Evolutionary conservation across 257 asterid species (phyloP), one percentile per base, ranked within the genome.

Genomic region (Plantago major): DNA sequence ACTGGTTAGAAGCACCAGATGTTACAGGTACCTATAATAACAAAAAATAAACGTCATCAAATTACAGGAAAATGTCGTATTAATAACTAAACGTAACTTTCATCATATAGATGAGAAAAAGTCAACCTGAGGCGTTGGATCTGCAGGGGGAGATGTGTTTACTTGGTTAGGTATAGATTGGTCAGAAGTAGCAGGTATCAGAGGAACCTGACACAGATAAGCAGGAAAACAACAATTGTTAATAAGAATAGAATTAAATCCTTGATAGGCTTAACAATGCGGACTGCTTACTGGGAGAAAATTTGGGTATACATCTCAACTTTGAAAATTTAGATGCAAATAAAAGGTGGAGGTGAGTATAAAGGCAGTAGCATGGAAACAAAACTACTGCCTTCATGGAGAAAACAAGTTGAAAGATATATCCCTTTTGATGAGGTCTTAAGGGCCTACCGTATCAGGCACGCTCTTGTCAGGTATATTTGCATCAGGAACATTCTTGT

Each of bases 381-480:
- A 33, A 1, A 22, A 22, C 26, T 22, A 33, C 40, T 7, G 8
- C 40, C 0, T 33, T 33, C 8, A 52, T 52, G 58, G 10, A 7
- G 6, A 3, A 22, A 52, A 19, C 3, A 5, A 19, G 11, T n/a
- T n/a, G 5, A 11, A 11, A 11, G 3, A 10, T n/a, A 49, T 52
- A 52, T 22, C 13, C 15, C 8, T 52, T 52, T 22, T 18, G 40
- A 52, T 38, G 18, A 22, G 40, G 16, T 52, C 22, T 18, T 18
- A 52, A 52, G 26, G 42, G 48, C 55, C 53, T 73, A 73, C 82
- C 55, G 1, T 55, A 42, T 60, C 44, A 40, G 73, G 51, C 37
- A 57, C 55, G 48, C 51, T 63, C 40, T 17, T 33, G 13, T 42
- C 26, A 33, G 40, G 40, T 7, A 33, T 2, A 33, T 33, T 33